These are phyloP conservation scores for Amylocarpus encephaloides DNA, from an alignment of 2,329 filamentous ascomycete genomes.

Conservation along the genomic window DNA sequence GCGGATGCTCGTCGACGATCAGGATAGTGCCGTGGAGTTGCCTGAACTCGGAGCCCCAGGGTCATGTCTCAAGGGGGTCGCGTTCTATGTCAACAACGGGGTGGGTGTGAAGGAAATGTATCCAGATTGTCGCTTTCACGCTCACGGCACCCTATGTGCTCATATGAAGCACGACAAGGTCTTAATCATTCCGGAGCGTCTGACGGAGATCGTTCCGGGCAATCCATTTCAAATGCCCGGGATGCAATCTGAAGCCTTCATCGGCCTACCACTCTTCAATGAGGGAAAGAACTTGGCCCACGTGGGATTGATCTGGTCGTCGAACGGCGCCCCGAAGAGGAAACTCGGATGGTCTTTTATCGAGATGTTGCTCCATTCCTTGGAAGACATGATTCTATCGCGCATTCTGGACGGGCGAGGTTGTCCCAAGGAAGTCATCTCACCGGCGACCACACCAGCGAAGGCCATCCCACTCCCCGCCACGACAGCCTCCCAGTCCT, in stretches of 20 bases:
- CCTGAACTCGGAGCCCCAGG: conserved; percentile 54
- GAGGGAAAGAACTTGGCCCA: conserved; percentile 62
- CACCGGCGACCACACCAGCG: conserved; percentile 26
- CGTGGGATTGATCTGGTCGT: conserved; percentile 67
- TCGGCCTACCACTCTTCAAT: conserved; percentile 59
- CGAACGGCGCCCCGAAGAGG: conserved; percentile 49
- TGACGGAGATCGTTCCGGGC: conserved; percentile 51
- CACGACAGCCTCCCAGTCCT: conserved; percentile 53
- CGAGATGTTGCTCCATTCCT: conserved; percentile 60
- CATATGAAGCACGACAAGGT: conserved; percentile 69
- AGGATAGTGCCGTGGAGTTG: conserved; percentile 52
- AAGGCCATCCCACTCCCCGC: conserved; percentile 48
- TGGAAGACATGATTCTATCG: conserved; percentile 60
- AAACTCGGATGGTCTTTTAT: conserved; percentile 58
- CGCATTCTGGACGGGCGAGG: conserved; percentile 48
- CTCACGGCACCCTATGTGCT: conserved; percentile 55
- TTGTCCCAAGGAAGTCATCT: conserved; percentile 33
- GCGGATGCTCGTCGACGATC: conserved; percentile 52
- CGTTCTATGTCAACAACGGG: conserved; percentile 60
- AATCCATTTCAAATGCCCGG: conserved; percentile 52
- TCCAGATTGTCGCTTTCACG: conserved; percentile 57
- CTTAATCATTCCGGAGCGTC: conserved; percentile 57
- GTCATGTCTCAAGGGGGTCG: conserved; percentile 57
- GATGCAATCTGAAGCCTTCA: conserved; percentile 58
- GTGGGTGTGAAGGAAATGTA: conserved; percentile 45